These are phyloP conservation scores for Tolypocladium tundrense DNA, from an alignment of 2,329 filamentous ascomycete species.

Conservation along the genomic window DNA sequence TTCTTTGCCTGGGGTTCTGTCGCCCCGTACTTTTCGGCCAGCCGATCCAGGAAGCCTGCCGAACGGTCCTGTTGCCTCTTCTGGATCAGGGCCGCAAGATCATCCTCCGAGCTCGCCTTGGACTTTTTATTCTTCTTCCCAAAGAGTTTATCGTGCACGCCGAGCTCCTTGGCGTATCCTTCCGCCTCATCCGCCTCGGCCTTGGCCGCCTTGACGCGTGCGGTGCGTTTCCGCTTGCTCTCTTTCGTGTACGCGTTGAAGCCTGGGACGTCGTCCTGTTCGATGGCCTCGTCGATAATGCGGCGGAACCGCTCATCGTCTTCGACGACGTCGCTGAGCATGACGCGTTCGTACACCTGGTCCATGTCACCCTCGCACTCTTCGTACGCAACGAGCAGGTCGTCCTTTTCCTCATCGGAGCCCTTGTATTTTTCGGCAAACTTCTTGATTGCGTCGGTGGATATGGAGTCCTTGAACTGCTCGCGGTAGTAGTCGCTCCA, in stretches of 20 bases:
- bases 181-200: constrained; percentile 64
- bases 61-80: constrained; percentile 55
- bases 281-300: constrained; percentile 76
- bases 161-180: constrained; percentile 64
- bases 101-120: constrained; percentile 35
- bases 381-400: constrained; percentile 68
- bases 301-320: constrained; percentile 78
- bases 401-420: constrained; percentile 73
- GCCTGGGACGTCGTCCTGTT: constrained; percentile 51
- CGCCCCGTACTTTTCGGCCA: constrained; percentile 67
- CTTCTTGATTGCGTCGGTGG: constrained; percentile 60
- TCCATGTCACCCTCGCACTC: constrained; percentile 66
- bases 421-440: constrained; percentile 74
- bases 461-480: constrained; percentile 72
- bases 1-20: constrained; percentile 33
- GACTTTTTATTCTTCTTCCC: constrained; percentile 37
- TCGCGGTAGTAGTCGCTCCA: constrained; percentile 85
- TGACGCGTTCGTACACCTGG: constrained; percentile 67
- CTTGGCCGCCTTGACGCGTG: constrained; percentile 49
- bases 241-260: constrained; percentile 66
- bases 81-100: constrained; percentile 64
- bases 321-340: constrained; percentile 72
- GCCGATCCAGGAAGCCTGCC: constrained; percentile 55
- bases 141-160: constrained; percentile 61
- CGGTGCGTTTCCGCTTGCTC: constrained; percentile 51